Evolutionary conservation across 306 rosid species (phyloP).

Genomic region (Dryas drummondii): DNA sequence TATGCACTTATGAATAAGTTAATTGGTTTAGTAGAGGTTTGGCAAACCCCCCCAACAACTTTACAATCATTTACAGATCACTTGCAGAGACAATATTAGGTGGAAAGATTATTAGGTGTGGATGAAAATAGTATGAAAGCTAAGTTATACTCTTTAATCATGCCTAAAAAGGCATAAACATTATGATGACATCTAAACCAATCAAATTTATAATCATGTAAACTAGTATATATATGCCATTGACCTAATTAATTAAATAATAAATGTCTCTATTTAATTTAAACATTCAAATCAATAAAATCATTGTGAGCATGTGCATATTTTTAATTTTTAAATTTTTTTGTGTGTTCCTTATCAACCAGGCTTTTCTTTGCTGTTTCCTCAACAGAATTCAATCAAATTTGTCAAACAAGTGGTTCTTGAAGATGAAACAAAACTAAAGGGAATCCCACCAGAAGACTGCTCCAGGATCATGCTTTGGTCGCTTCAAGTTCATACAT

Average conservation of each 20-base stretch:
- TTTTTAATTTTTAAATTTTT: neutral
- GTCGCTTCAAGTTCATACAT: constrained; percentile 50
- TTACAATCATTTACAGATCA: neutral
- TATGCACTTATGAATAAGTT: neutral
- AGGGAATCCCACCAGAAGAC: constrained; percentile 78
- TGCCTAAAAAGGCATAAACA: neutral
- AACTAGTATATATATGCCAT: neutral
- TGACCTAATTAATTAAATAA: neutral
- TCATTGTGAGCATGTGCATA: neutral
- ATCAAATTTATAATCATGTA: neutral
- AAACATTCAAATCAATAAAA: neutral
- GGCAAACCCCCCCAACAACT: constrained; percentile 53
- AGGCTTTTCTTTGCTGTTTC: neutral
- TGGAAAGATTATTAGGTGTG: neutral
- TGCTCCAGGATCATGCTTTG: constrained; percentile 89
- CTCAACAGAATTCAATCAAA: constrained; percentile 68
- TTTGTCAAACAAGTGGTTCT: constrained; percentile 94
- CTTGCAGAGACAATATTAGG: constrained; percentile 7
- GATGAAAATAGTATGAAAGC: no score
- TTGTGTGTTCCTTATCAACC: neutral
- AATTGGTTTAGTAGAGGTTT: constrained; percentile 37
- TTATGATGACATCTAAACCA: constrained; percentile 3
- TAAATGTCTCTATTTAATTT: neutral
- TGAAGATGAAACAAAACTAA: constrained; percentile 81
- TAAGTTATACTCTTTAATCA: no score